Base-by-base conservation (phyloP, 306 rosid species). In the Cicer pinnatifidum region DNA sequence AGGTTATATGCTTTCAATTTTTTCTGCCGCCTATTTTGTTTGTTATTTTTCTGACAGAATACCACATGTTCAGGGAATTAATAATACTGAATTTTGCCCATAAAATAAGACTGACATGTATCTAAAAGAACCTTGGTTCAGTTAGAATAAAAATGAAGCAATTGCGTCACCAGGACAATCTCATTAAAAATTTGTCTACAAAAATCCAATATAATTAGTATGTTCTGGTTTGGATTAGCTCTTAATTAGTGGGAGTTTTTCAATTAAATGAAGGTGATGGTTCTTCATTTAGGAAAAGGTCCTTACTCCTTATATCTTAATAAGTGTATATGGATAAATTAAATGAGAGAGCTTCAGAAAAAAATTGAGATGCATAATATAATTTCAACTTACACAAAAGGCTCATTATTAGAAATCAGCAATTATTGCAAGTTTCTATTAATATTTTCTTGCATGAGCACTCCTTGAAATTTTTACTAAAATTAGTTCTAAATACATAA, bases 1-100 rank as follows among this genome's bases (percentile, higher is more conserved):
- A 93, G 91, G 83, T 89, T 82, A 73, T 89, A 90, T 11, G 86
- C 90, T 71, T 89, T 89, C 85, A 87, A 78, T 77, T 89, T 78
- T 4, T 53, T 89, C 82, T 85, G 88, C 5, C 90, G 83, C 41
- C 93, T 87, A 56, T 88, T 72, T 15, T 62, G 85, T 81, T 80
- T 84, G 62, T 46, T 89, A 66, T 79, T 79, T 56, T 75, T 79
- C 84, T 83, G 69, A 46, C 20, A 74, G 15, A 70, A 83, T 35
- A 79, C 8, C 43, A 47, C 7, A 53, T 64, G 6, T 70, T 76
- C 35, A 82, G 59, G 45, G 71, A 46, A 76, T 39, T 38, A 75
- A 11, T 9, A 45, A 81, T 28, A 28, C 61, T 51, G 11, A 4
- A 19, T 17, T 39, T 41, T 61, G 17, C 62, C 28, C 38, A 74